Evolutionary conservation across 2,329 filamentous ascomycete genomes (phyloP).

Genomic region (Cadophora sp.): DNA sequence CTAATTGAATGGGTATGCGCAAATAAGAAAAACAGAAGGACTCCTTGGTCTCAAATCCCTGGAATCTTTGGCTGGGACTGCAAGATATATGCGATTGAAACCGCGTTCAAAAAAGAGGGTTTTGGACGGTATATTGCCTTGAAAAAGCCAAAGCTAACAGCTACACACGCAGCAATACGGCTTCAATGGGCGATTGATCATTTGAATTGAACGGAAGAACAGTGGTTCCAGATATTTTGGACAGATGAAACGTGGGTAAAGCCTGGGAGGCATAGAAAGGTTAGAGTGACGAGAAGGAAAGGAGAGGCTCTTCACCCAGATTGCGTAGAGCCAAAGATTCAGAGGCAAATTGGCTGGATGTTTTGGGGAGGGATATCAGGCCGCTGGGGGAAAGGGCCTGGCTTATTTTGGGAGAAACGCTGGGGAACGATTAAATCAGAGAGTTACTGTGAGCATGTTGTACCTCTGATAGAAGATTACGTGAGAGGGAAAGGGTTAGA

Average conservation of each 20-base stretch:
- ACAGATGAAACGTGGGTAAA: constrained; percentile 25
- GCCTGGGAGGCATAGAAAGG: constrained; percentile 21
- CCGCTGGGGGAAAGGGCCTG: constrained; percentile 12
- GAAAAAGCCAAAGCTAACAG: constrained; percentile 23
- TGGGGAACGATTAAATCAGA: constrained; percentile 32
- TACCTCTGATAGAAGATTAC: background rate
- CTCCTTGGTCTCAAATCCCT: constrained; percentile 25
- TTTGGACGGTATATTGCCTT: constrained; percentile 21
- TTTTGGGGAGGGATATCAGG: constrained; percentile 23
- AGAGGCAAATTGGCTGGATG: constrained; percentile 17
- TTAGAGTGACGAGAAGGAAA: constrained; percentile 5
- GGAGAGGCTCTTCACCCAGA: background rate
- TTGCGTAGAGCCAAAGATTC: constrained; percentile 11
- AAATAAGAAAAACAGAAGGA: constrained; percentile 23
- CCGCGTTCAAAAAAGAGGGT: constrained; percentile 30
- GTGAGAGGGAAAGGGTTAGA: background rate
- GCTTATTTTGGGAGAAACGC: constrained; percentile 31
- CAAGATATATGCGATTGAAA: constrained; percentile 22
- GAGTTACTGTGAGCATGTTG: constrained; percentile 9
- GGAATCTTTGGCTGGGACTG: constrained; percentile 27
- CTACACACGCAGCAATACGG: constrained; percentile 2
- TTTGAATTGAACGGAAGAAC: constrained; percentile 18
- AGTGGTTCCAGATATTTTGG: constrained; percentile 21
- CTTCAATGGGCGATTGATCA: constrained; percentile 15
- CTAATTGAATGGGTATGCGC: constrained; percentile 31